Conservation (phyloP, 1,284 basidiomycete species). For the Ceratobasidium sp. region DNA sequence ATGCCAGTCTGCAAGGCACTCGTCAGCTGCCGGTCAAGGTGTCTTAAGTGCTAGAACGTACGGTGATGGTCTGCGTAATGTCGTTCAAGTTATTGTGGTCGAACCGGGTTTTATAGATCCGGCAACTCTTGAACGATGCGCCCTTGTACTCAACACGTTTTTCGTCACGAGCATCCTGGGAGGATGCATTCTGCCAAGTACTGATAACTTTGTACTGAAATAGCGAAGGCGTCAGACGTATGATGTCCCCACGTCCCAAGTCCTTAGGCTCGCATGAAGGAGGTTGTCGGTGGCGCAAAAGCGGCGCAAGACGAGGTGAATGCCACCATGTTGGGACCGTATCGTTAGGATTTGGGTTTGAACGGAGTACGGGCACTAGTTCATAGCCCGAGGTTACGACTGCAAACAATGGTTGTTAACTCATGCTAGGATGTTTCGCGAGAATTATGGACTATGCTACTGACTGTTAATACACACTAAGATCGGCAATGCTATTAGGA, state of each 20-base stretch:
- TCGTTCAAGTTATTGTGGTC: background rate
- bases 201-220: conserved; percentile 36
- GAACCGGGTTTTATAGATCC: background rate
- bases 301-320: background rate
- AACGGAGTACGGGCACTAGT: conserved; percentile 1
- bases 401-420: background rate
- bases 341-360: background rate
- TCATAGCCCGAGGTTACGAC: conserved; percentile 12
- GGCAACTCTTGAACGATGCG: background rate
- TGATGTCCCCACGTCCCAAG: conserved; percentile 7
- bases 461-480: conserved; percentile 21
- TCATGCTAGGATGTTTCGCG: background rate
- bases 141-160: conserved; percentile 1
- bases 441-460: background rate
- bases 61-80: conserved; percentile 16
- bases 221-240: conserved; percentile 12
- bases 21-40: too few species aligned
- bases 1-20: conserved; percentile 19
- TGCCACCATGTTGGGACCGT: conserved; percentile 20
- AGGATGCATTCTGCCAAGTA: background rate
- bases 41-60: too few species aligned
- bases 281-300: background rate
- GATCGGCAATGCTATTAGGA: background rate
- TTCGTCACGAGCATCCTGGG: background rate
- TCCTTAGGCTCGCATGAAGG: conserved; percentile 17